These are phyloP conservation scores for Claviceps cyperi DNA, from an alignment of 2,329 filamentous ascomycete genomes.

Conservation along the genomic window DNA sequence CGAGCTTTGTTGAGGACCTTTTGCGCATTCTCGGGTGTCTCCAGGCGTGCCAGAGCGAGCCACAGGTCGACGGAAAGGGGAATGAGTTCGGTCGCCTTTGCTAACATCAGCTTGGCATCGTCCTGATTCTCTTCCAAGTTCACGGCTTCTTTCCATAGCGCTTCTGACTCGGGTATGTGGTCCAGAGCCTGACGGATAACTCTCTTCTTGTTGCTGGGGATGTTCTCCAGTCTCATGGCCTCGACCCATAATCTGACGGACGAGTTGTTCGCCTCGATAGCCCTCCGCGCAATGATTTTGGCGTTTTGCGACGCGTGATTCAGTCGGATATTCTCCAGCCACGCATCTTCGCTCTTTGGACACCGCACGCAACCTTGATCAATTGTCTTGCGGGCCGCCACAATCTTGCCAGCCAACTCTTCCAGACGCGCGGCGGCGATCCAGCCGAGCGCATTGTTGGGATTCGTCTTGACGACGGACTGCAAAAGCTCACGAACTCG, in stretches of 20 bases:
- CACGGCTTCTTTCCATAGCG: conserved; percentile 95
- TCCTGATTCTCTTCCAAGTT: conserved; percentile 84
- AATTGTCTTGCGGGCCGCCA: conserved; percentile 78
- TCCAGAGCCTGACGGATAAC: conserved; percentile 85
- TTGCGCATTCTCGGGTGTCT: conserved; percentile 82
- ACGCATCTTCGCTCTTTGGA: conserved; percentile 86
- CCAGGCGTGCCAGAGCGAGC: conserved; percentile 82
- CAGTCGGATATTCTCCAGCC: conserved; percentile 88
- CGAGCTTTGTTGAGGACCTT: conserved; percentile 90
- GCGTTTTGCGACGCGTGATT: conserved; percentile 78
- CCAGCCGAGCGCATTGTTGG: conserved; percentile 88
- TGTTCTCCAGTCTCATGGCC: conserved; percentile 81
- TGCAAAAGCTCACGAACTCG: conserved; percentile 84
- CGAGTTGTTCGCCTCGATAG: conserved; percentile 79
- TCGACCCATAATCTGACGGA: conserved; percentile 89
- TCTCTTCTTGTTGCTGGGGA: conserved; percentile 74
- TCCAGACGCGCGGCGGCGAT: conserved; percentile 88
- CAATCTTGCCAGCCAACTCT: conserved; percentile 81
- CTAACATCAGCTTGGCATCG: conserved; percentile 76
- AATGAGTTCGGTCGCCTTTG: conserved; percentile 91
- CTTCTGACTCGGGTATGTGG: conserved; percentile 84
- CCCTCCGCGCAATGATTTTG: conserved; percentile 86
- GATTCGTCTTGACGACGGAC: conserved; percentile 94
- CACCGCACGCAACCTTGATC: conserved; percentile 79
- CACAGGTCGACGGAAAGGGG: conserved; percentile 88